These are phyloP conservation scores for Boletus subluridellus DNA, from an alignment of 1,284 basidiomycete genomes.

Conservation along the genomic window DNA sequence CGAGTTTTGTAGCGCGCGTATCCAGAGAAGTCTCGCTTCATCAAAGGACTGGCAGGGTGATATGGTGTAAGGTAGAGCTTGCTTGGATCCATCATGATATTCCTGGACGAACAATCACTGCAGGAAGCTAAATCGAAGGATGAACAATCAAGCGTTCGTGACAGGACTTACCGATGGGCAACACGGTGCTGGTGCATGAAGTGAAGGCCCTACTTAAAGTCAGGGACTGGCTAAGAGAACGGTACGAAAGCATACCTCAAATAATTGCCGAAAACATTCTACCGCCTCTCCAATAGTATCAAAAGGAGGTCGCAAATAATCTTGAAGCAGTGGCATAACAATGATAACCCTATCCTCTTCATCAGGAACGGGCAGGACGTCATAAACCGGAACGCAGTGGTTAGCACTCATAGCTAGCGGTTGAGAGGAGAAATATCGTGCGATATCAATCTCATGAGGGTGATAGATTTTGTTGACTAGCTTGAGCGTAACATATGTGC, in stretches of 20 bases:
- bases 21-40: not conserved
- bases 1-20: slow-evolving; percentile 7
- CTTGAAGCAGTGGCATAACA: slow-evolving; percentile 33
- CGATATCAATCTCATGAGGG: slow-evolving; percentile 31
- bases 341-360: slow-evolving; percentile 2
- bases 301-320: slow-evolving; percentile 34
- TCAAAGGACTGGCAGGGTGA: slow-evolving; percentile 9
- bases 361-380: slow-evolving; percentile 19
- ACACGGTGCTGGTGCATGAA: slow-evolving; percentile 20
- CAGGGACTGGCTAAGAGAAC: fast-evolving
- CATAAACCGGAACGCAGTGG: slow-evolving; percentile 37
- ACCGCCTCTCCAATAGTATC: slow-evolving; percentile 35
- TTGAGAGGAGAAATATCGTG: slow-evolving; percentile 18
- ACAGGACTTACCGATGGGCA: slow-evolving; percentile 9
- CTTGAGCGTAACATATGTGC: slow-evolving; percentile 32
- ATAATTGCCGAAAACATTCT: slow-evolving; percentile 34
- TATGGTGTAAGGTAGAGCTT: slow-evolving; percentile 22
- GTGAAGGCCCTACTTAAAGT: slow-evolving; percentile 12
- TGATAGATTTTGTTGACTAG: slow-evolving; percentile 14
- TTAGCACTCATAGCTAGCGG: slow-evolving; percentile 20
- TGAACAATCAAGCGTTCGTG: fast-evolving
- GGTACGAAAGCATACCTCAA: slow-evolving; percentile 30
- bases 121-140: not conserved
- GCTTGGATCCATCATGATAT: slow-evolving; percentile 41
- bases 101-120: slow-evolving; percentile 13